Evolutionary conservation across 768 basidiomycete genomes (phyloP).

Genomic region (Nidularia sp.): DNA sequence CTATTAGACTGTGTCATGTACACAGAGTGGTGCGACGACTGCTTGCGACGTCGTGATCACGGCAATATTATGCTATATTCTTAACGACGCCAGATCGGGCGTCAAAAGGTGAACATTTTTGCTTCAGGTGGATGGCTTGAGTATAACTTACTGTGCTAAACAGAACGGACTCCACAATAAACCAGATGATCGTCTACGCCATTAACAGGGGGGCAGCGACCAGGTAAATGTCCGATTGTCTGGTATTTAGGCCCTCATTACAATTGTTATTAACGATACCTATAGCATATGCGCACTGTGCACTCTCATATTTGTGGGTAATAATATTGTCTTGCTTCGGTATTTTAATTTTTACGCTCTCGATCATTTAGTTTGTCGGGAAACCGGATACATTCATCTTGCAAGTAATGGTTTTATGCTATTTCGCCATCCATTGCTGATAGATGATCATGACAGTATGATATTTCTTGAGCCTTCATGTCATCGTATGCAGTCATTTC

Average conservation of each 20-base stretch:
- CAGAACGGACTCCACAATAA: conserved; percentile 6
- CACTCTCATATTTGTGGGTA: conserved; percentile 1
- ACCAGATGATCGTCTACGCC: conserved; percentile 6
- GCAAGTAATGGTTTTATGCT: neutral
- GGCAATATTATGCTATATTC: conserved; percentile 2
- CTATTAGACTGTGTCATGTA: neutral
- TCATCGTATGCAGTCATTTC: neutral
- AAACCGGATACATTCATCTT: conserved; percentile 2
- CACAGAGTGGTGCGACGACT: conserved; percentile 5
- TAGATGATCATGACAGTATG: neutral
- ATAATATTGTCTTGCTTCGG: neutral
- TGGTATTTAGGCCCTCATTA: neutral
- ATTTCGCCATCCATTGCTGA: neutral
- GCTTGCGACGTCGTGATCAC: conserved; percentile 7
- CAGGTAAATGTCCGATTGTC: conserved; percentile 1
- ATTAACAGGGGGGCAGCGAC: conserved; percentile 8
- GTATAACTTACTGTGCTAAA: neutral
- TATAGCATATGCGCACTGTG: conserved; percentile 1
- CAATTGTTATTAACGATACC: neutral
- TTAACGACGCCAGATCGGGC: conserved; percentile 3
- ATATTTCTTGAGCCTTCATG: conserved; percentile 2
- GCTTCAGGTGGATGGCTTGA: neutral
- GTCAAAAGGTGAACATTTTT: neutral
- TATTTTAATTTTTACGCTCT: neutral
- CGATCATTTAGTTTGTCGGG: neutral